Percentiles rank a stretch among this genome's conserved stretches.
These are phyloP conservation scores for Mortierella hygrophila DNA, from an alignment of 192 early-diverging fungal species.

Conservation along the genomic window DNA sequence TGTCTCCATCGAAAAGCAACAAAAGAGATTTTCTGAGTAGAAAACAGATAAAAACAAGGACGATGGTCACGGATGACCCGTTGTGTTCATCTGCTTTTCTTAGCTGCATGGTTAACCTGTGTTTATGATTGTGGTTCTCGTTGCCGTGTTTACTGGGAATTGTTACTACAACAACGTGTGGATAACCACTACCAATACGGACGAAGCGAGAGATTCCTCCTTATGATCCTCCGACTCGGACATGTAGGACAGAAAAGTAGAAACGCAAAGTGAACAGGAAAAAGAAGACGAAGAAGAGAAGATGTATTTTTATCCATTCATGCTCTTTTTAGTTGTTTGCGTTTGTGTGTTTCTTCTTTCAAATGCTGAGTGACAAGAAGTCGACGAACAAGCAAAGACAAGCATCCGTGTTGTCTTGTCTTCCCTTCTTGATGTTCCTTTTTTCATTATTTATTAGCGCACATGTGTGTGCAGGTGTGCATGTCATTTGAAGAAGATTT, in stretches of 20 bases:
- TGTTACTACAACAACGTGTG: no score
- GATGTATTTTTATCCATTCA: neutral
- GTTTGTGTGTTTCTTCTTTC: neutral
- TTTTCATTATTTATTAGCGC: neutral
- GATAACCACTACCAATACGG: no score
- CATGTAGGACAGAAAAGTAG: neutral
- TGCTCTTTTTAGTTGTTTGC: neutral
- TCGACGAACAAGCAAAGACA: neutral
- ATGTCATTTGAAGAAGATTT: neutral
- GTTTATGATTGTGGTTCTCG: no score
- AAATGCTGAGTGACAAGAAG: neutral
- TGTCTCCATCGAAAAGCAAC: no score
- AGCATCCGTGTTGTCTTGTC: neutral
- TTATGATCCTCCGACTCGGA: neutral
- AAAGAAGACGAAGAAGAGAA: neutral
- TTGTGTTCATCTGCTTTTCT: no score
- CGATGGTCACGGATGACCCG: no score
- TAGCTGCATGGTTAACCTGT: no score
- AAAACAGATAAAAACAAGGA: no score
- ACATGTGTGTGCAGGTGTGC: conserved; percentile 6
- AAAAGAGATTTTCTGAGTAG: no score
- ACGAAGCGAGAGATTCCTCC: neutral
- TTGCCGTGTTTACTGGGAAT: no score
- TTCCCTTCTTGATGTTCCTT: neutral
- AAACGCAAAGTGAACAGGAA: neutral